Evolutionary conservation across 306 rosid genomes (phyloP).

Genomic region (Gleditsia sinensis): DNA sequence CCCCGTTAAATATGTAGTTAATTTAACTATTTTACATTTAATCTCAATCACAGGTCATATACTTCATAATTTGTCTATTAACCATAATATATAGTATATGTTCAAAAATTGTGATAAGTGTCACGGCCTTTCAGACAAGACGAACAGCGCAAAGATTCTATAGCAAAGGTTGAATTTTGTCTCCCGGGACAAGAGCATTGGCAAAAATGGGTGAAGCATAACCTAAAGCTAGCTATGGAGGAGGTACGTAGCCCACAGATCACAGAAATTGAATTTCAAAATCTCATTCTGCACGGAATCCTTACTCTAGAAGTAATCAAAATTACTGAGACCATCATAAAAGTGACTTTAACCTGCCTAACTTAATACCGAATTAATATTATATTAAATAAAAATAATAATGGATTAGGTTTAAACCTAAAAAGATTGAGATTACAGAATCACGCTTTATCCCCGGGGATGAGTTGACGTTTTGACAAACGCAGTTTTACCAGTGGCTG

Average conservation of each 20-base stretch:
- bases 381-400: not conserved
- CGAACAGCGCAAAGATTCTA: not conserved
- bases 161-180: constrained; percentile 45
- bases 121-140: not conserved
- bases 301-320: constrained; percentile 17
- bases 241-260: not conserved
- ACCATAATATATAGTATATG: too few relatives aligned
- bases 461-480: constrained; percentile 46
- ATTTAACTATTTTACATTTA: too few relatives aligned
- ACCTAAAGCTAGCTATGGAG: constrained; percentile 3
- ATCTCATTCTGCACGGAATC: constrained; percentile 32
- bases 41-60: too few relatives aligned
- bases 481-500: not conserved
- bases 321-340: not conserved
- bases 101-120: too few relatives aligned
- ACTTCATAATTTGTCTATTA: too few relatives aligned
- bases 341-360: constrained; percentile 33
- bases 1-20: too few relatives aligned
- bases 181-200: constrained; percentile 30
- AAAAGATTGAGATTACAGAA: not conserved
- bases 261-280: constrained; percentile 1
- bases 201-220: constrained; percentile 19
- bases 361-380: not conserved
- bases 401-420: constrained; percentile 22
- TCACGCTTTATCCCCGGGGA: constrained; percentile 30